A percentile compares a stretch with the other conserved stretches of the same genome.
Evolutionary conservation across 1,284 basidiomycete genomes (phyloP).

Genomic region (Trametes sp.): DNA sequence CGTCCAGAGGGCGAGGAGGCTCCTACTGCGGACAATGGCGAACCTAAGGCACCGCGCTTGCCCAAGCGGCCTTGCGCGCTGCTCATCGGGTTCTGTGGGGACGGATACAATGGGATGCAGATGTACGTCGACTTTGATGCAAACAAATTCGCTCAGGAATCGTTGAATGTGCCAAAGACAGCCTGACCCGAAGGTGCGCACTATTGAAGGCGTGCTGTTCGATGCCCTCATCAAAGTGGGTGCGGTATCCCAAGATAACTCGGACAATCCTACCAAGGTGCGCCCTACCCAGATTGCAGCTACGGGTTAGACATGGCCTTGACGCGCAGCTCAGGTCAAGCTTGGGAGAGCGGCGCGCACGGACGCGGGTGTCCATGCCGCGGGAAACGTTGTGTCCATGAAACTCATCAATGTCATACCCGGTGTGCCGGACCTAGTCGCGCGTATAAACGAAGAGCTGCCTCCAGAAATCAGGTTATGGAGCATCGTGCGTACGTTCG

Average conservation of each 20-base stretch:
- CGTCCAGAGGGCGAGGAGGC: slow-evolving; percentile 42
- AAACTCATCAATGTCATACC: slow-evolving; percentile 88
- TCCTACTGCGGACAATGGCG: slow-evolving; percentile 32
- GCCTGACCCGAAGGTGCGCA: slow-evolving; percentile 65
- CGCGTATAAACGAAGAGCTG: slow-evolving; percentile 86
- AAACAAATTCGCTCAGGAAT: background rate
- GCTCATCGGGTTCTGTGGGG: slow-evolving; percentile 81
- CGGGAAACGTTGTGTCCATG: slow-evolving; percentile 92
- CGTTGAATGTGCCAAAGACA: slow-evolving; percentile 48
- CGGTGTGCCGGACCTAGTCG: slow-evolving; percentile 73
- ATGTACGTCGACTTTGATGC: slow-evolving; percentile 66
- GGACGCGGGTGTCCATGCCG: slow-evolving; percentile 97
- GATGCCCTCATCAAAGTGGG: slow-evolving; percentile 89
- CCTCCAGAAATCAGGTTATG: slow-evolving; percentile 94
- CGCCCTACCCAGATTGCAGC: slow-evolving; percentile 12
- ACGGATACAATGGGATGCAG: slow-evolving; percentile 94
- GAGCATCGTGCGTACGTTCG: slow-evolving; percentile 69
- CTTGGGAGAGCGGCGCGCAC: slow-evolving; percentile 93
- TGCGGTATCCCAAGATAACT: slow-evolving; percentile 93
- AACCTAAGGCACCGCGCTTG: slow-evolving; percentile 55
- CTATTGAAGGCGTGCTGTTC: slow-evolving; percentile 94
- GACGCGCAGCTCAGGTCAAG: slow-evolving; percentile 62
- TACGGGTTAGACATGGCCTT: background rate
- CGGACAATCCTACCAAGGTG: slow-evolving; percentile 90
- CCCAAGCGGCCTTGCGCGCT: slow-evolving; percentile 80